Evolutionary conservation across 1,139 yeast species (phyloP).

Genomic region (Blastobotrys elegans): DNA sequence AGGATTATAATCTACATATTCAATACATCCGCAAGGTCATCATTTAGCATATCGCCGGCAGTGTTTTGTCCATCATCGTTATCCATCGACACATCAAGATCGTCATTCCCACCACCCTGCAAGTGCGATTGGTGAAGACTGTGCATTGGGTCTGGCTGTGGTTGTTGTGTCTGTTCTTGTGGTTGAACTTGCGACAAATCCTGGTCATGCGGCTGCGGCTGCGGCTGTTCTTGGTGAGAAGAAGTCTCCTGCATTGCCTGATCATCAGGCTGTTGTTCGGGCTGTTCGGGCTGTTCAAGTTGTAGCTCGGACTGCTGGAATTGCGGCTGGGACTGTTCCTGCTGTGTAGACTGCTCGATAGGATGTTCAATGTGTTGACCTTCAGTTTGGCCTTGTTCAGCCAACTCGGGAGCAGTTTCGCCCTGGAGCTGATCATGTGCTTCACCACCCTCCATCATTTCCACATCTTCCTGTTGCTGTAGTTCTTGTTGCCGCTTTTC

Average conservation of each 20-base stretch:
- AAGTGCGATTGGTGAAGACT: too few species aligned
- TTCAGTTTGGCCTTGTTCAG: neutral
- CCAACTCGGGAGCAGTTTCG: neutral
- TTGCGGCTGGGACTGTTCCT: too few species aligned
- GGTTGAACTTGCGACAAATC: slow-evolving; percentile 2
- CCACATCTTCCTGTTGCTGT: slow-evolving; percentile 9
- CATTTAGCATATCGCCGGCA: slow-evolving; percentile 15
- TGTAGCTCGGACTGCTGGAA: neutral
- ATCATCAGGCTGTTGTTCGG: slow-evolving; percentile 4
- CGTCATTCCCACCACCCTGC: neutral
- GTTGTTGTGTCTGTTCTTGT: neutral
- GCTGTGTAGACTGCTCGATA: too few species aligned
- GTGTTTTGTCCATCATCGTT: neutral
- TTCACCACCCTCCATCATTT: too few species aligned
- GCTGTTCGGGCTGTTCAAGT: neutral
- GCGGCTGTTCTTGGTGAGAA: slow-evolving; percentile 9
- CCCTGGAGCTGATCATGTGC: too few species aligned
- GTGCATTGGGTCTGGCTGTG: too few species aligned
- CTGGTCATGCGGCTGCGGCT: slow-evolving; percentile 12
- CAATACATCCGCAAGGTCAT: slow-evolving; percentile 14
- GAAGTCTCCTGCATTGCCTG: too few species aligned
- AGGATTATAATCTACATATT: slow-evolving; percentile 9
- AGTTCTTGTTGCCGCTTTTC: slow-evolving; percentile 12
- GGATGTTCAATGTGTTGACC: neutral
- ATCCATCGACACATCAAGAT: neutral